These are phyloP conservation scores for Themeda triandra DNA, from an alignment of 176 grass and related monocot species.

Conservation along the genomic window DNA sequence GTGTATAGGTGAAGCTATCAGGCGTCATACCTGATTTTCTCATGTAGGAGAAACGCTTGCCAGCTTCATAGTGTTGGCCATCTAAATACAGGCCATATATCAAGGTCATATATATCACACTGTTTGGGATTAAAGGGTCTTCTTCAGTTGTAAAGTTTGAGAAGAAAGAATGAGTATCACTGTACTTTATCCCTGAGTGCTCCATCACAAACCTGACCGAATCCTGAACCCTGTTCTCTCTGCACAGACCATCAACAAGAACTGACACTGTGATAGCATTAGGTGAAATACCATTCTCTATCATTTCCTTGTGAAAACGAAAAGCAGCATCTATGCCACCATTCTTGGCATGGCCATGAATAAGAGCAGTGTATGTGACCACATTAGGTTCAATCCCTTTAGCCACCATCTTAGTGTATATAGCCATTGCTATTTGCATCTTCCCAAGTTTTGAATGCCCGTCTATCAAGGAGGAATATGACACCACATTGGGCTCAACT, in stretches of 20 bases:
- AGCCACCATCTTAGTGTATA: slow-evolving; percentile 53
- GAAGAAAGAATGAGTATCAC: slow-evolving; percentile 1
- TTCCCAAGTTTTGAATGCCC: slow-evolving; percentile 41
- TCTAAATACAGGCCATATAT: slow-evolving; percentile 54
- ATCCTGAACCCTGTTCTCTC: slow-evolving; percentile 41
- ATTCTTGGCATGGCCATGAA: slow-evolving; percentile 40
- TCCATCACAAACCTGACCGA: slow-evolving; percentile 41
- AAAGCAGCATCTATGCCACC: slow-evolving; percentile 44
- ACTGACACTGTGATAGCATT: slow-evolving; percentile 39
- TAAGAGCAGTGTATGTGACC: slow-evolving; percentile 47
- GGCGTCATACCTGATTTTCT: slow-evolving; percentile 49
- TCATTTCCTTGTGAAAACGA: slow-evolving; percentile 52
- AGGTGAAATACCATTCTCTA: slow-evolving; percentile 34
- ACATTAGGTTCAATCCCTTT: slow-evolving; percentile 49
- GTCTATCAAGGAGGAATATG: slow-evolving; percentile 56
- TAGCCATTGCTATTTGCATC: slow-evolving; percentile 52
- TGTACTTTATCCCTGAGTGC: slow-evolving; percentile 9
- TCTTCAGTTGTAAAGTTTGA: slow-evolving; percentile 7
- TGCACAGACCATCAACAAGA: slow-evolving; percentile 50
- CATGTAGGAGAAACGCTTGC: slow-evolving; percentile 47
- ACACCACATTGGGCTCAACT: slow-evolving; percentile 53
- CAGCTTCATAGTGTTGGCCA: slow-evolving; percentile 37
- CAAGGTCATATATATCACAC: slow-evolving; percentile 51
- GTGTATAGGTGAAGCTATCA: slow-evolving; percentile 57
- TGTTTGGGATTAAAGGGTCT: slow-evolving; percentile 22